phyloP scores from a whole-genome alignment of 169 alveolate genomes.

The Eimeria nieschulzi region DNA sequence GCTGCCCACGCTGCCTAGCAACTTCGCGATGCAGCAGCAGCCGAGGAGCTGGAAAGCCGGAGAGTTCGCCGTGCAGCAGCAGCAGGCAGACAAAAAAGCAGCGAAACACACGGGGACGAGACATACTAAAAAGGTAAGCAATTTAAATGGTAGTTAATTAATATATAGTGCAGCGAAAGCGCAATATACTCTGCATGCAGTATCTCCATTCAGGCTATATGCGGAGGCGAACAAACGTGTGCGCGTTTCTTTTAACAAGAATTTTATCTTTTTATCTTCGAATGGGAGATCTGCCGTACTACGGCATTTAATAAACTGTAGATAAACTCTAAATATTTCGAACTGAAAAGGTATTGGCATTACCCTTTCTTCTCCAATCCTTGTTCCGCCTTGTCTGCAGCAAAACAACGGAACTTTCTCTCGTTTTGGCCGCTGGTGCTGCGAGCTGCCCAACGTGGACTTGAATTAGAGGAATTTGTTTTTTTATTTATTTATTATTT shows the following conservation, averaged over 20 bases:
- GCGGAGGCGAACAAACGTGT: too few relatives aligned
- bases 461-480: neutral
- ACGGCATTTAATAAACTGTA: neutral
- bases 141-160: too few relatives aligned
- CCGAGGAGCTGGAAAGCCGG: neutral
- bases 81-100: constrained; percentile 21
- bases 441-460: constrained; percentile 33
- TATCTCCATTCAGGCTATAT: too few relatives aligned
- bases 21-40: constrained; percentile 52
- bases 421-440: constrained; percentile 36
- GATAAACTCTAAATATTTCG: neutral
- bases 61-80: neutral
- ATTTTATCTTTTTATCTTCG: too few relatives aligned
- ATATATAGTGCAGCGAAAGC: too few relatives aligned
- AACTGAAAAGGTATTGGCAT: neutral
- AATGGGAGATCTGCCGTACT: too few relatives aligned
- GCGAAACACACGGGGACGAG: neutral
- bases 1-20: constrained; percentile 57
- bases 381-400: neutral
- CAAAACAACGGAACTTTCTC: neutral
- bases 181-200: too few relatives aligned
- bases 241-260: too few relatives aligned
- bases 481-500: too few relatives aligned
- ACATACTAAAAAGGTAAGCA: too few relatives aligned
- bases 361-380: neutral